A percentile compares a stretch with the other conserved stretches of the same genome.
Evolutionary conservation across 345 rosid species (phyloP).

Genomic region (Eucalyptus fibrosa): DNA sequence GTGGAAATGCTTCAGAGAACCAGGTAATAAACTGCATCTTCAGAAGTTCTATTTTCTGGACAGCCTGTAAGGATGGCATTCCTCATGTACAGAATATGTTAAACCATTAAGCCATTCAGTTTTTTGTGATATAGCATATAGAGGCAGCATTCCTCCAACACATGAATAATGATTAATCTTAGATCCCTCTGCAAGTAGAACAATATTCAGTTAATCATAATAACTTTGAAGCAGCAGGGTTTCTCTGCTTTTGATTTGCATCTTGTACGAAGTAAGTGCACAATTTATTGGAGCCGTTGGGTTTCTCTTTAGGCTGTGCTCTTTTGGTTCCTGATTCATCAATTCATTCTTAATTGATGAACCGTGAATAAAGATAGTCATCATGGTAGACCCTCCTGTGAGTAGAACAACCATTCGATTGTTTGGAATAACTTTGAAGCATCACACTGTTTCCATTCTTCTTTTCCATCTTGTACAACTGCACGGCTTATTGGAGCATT

Average conservation of each 20-base stretch:
- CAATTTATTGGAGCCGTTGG: not conserved
- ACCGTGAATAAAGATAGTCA: not conserved
- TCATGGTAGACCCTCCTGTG: not conserved
- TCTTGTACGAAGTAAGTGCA: not conserved
- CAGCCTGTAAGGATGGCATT: not conserved
- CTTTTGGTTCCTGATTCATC: not conserved
- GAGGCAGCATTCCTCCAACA: not conserved
- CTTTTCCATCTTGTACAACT: not conserved
- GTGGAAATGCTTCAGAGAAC: slow-evolving; percentile 96
- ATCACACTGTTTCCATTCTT: not conserved
- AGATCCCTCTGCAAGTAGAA: not conserved
- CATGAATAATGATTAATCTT: not conserved
- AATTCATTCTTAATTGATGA: not conserved
- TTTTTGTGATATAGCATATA: not conserved
- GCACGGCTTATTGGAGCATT: not conserved
- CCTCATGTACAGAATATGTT: not conserved
- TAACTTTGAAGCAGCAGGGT: not conserved
- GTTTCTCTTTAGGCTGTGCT: not conserved
- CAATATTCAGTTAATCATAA: not conserved
- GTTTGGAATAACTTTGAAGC: not conserved
- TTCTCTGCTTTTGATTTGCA: not conserved
- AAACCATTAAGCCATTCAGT: not conserved
- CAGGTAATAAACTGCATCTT: slow-evolving; percentile 40
- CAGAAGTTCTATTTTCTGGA: not conserved
- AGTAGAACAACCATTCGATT: not conserved